phyloP scores from a whole-genome alignment of 2,329 filamentous ascomycete genomes.

The Fusarium xyrophilum region DNA sequence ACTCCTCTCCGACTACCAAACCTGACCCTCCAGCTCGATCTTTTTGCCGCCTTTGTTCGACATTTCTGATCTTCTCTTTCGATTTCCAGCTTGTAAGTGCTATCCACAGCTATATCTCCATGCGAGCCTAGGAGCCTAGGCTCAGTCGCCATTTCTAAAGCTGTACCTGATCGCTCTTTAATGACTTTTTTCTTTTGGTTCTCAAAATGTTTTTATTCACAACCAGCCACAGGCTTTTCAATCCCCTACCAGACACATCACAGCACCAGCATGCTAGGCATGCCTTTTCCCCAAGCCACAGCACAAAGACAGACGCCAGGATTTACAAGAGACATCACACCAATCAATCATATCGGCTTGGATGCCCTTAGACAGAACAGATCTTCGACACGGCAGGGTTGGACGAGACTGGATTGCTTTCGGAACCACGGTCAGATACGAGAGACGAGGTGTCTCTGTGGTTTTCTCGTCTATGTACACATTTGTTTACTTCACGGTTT shows the following conservation, averaged over 20 bases:
- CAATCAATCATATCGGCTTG: not conserved
- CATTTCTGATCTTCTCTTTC: not conserved
- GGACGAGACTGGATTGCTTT: slow-evolving; percentile 16
- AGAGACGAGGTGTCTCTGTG: slow-evolving; percentile 3
- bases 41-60: not conserved
- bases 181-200: not conserved
- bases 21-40: not conserved
- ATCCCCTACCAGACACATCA: not conserved
- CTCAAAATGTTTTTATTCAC: not conserved
- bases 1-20: not conserved
- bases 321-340: not conserved
- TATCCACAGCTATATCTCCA: not conserved
- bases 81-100: not conserved
- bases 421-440: not conserved
- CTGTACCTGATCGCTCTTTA: not conserved
- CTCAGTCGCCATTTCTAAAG: not conserved
- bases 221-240: not conserved
- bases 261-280: slow-evolving; percentile 2
- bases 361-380: slow-evolving; percentile 10
- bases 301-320: not conserved
- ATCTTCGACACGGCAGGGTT: slow-evolving; percentile 8
- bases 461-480: slow-evolving; percentile 8
- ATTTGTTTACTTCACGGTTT: not conserved
- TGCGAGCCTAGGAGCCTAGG: slow-evolving; percentile 8
- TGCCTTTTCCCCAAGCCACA: not conserved